Evolutionary conservation across 306 rosid genomes (phyloP).

Genomic region (Vicia sativa): DNA sequence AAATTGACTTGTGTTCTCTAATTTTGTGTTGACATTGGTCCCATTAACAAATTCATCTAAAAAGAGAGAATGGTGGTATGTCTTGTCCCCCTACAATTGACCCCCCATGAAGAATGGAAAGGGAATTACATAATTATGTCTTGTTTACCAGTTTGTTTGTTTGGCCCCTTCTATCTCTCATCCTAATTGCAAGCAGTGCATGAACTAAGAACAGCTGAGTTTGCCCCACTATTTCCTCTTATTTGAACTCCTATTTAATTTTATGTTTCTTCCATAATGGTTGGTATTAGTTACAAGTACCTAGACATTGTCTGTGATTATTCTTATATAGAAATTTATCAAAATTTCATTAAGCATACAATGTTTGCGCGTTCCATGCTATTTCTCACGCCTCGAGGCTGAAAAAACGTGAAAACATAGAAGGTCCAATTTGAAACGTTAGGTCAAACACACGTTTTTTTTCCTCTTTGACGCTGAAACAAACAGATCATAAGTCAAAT

Average conservation of each 20-base stretch:
- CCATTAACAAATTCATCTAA: slow-evolving; percentile 76
- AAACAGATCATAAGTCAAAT: too few relatives aligned
- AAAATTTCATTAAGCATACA: too few relatives aligned
- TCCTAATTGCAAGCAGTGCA: slow-evolving; percentile 52
- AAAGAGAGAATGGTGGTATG: slow-evolving; percentile 62
- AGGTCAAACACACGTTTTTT: too few relatives aligned
- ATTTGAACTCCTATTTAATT: slow-evolving; percentile 41
- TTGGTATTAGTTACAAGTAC: slow-evolving; percentile 53
- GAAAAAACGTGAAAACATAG: too few relatives aligned
- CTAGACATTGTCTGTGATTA: slow-evolving; percentile 43
- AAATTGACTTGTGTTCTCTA: slow-evolving; percentile 36
- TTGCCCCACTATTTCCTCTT: slow-evolving; percentile 59
- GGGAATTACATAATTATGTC: slow-evolving; percentile 71
- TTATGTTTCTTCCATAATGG: slow-evolving; percentile 40
- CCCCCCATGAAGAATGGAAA: slow-evolving; percentile 67
- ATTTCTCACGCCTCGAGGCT: too few relatives aligned
- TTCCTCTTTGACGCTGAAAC: too few relatives aligned
- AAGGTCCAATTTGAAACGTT: too few relatives aligned
- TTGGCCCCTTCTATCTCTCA: slow-evolving; percentile 45
- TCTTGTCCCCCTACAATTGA: slow-evolving; percentile 67
- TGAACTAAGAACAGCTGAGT: slow-evolving; percentile 50
- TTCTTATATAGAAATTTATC: not conserved
- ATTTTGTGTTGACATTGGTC: slow-evolving; percentile 48
- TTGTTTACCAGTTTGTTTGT: slow-evolving; percentile 40
- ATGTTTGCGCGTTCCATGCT: too few relatives aligned